Evolutionary conservation across 768 basidiomycete species (phyloP), one percentile per base, ranked within the genome.

Genomic region (Tricholoma sp.): DNA sequence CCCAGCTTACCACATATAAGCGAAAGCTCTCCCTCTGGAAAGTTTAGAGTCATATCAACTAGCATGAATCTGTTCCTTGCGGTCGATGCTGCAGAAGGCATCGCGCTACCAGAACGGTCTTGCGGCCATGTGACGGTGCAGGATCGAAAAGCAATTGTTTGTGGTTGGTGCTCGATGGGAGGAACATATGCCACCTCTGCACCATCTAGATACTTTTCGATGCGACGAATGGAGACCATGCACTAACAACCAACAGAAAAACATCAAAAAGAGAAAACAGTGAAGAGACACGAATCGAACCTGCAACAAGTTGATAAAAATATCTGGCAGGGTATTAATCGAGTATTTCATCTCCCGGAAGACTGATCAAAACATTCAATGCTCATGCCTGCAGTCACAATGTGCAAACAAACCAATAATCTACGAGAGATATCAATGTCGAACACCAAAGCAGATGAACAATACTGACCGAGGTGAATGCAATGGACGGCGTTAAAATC

Each of bases 61-160:
- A 97, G 79, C 31, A 88, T 71, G 66, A 97, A 97, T 62, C 87
- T 89, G 58, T 83, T 75, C 57, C 79, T 82, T 10, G 94, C 94
- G 0, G 93, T 94, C 0, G 88, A 72, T 3, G 84, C 76, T 13
- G 74, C 76, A 5, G 86, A 87, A 2, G 85, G 72, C 2, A 79
- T 72, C 1, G 65, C 65, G 24, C 79, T 76, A n/a, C 69, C 63
- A n/a, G 69, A 57, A 39, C 89, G 83, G 59, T 94, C 91, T 62
- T 86, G 85, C 0, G 94, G 90, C 94, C 94, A 98, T 1, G 92
- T 91, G 49, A 93, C 77, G 0, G 91, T 96, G 36, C 91, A 93
- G 9, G 88, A 89, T 66, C 88, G 88, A 61, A 95, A 81, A 1
- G 85, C 78, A 53, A 95, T 85, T 3, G 74, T 79, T 52, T 79